These are phyloP conservation scores for Aureobasidium namibiae DNA, from an alignment of 2,329 filamentous ascomycete genomes.

Conservation along the genomic window DNA sequence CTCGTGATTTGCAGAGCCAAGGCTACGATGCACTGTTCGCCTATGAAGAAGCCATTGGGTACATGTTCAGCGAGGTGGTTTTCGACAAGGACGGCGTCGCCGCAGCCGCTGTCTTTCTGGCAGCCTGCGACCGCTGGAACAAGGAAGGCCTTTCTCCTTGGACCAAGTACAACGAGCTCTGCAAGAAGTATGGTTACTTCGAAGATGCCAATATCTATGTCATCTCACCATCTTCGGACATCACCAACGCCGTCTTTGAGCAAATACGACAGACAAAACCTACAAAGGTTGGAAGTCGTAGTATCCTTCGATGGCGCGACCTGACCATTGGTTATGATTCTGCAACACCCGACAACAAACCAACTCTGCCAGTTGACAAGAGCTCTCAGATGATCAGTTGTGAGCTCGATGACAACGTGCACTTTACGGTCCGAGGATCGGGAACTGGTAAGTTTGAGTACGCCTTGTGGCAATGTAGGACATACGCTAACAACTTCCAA, in stretches of 20 bases:
- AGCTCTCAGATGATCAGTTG: slow-evolving; percentile 57
- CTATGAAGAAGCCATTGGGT: slow-evolving; percentile 59
- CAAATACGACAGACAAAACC: slow-evolving; percentile 35
- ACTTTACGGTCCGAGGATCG: slow-evolving; percentile 53
- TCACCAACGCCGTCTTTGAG: slow-evolving; percentile 47
- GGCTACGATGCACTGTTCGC: slow-evolving; percentile 47
- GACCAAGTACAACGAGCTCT: slow-evolving; percentile 49
- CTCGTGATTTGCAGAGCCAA: slow-evolving; percentile 40
- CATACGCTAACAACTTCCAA: background rate
- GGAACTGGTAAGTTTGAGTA: slow-evolving; percentile 36
- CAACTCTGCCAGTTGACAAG: slow-evolving; percentile 48
- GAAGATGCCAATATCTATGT: slow-evolving; percentile 58
- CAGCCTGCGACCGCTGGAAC: slow-evolving; percentile 45
- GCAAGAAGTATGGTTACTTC: slow-evolving; percentile 51
- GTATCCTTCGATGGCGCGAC: slow-evolving; percentile 53
- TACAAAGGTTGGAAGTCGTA: slow-evolving; percentile 34
- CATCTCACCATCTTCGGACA: slow-evolving; percentile 45
- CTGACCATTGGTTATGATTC: slow-evolving; percentile 55
- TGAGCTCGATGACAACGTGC: slow-evolving; percentile 47
- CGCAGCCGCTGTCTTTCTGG: slow-evolving; percentile 52
- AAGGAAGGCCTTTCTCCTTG: slow-evolving; percentile 48
- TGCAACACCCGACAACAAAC: slow-evolving; percentile 41
- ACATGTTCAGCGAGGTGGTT: slow-evolving; percentile 56
- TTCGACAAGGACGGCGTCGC: slow-evolving; percentile 59
- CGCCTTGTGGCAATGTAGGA: too few relatives aligned